phyloP scores from a whole-genome alignment of 768 basidiomycete species.

The Termitomyces sp. region DNA sequence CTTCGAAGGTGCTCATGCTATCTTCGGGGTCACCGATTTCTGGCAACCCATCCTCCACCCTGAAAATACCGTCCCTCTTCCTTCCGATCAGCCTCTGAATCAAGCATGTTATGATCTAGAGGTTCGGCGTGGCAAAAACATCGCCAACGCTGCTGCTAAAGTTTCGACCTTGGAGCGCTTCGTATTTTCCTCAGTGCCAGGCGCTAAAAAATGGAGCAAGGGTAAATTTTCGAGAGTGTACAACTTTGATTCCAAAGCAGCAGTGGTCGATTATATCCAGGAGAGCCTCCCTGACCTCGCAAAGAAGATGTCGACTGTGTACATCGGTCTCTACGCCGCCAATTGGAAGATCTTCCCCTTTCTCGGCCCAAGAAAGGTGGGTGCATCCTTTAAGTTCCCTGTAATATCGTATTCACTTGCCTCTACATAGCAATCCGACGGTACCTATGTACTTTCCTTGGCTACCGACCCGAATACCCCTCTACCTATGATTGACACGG shows the following conservation, averaged over 20 bases:
- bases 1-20: constrained; percentile 8
- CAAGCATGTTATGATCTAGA: constrained; percentile 8
- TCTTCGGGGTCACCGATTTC: constrained; percentile 11
- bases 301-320: constrained; percentile 5
- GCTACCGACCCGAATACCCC: constrained; percentile 1
- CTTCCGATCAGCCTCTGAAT: not conserved
- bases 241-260: constrained; percentile 7
- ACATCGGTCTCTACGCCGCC: constrained; percentile 4
- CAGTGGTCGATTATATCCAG: constrained; percentile 3
- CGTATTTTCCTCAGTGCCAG: not conserved
- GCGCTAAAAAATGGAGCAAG: constrained; percentile 2
- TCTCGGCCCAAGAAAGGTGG: constrained; percentile 2
- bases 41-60: constrained; percentile 7
- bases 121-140: constrained; percentile 6
- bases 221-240: constrained; percentile 5
- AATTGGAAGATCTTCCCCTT: constrained; percentile 4
- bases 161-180: constrained; percentile 1
- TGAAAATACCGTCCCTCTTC: not conserved
- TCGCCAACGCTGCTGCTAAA: constrained; percentile 6
- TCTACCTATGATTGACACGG: constrained; percentile 6
- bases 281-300: constrained; percentile 3
- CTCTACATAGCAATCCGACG: constrained; percentile 3
- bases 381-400: not conserved
- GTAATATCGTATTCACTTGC: too few species aligned
- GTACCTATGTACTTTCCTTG: not conserved